Evolutionary conservation across 768 basidiomycete species (phyloP).

Genomic region (Macrolepiota fuliginosa): DNA sequence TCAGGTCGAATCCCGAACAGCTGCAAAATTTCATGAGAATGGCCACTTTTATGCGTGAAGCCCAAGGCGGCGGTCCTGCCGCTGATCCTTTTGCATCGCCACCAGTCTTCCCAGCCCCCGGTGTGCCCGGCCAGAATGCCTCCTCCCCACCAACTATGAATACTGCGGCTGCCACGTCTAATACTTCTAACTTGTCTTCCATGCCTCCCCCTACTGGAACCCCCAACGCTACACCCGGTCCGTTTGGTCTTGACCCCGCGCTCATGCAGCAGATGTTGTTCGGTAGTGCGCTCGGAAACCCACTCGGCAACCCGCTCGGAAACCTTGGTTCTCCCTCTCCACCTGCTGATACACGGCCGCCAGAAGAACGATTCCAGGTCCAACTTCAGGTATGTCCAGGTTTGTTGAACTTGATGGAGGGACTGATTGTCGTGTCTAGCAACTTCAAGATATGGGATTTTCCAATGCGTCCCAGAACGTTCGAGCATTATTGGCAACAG

Average conservation of each 20-base stretch:
- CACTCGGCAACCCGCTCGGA: slow-evolving; percentile 22
- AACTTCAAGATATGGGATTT: slow-evolving; percentile 96
- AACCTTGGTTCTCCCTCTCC: slow-evolving; percentile 35
- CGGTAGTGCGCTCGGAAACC: slow-evolving; percentile 20
- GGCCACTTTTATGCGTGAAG: slow-evolving; percentile 52
- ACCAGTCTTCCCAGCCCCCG: slow-evolving; percentile 55
- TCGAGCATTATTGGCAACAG: slow-evolving; percentile 85
- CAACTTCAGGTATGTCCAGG: slow-evolving; percentile 63
- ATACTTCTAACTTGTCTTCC: slow-evolving; percentile 17
- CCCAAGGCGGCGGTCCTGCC: slow-evolving; percentile 27
- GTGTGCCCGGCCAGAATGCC: slow-evolving; percentile 24
- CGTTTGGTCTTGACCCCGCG: slow-evolving; percentile 35
- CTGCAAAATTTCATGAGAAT: slow-evolving; percentile 77
- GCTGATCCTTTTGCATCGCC: slow-evolving; percentile 22
- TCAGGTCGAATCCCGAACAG: slow-evolving; percentile 72
- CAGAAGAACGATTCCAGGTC: slow-evolving; percentile 91
- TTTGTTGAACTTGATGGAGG: background rate
- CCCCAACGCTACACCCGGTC: slow-evolving; percentile 15
- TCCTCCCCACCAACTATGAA: slow-evolving; percentile 31
- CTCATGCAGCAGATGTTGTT: slow-evolving; percentile 44
- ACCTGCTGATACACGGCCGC: slow-evolving; percentile 68
- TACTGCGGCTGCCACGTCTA: slow-evolving; percentile 14
- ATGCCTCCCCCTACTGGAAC: slow-evolving; percentile 16
- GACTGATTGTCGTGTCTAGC: slow-evolving; percentile 37
- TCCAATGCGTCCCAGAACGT: slow-evolving; percentile 87